phyloP scores from a whole-genome alignment of 306 rosid genomes.

The Fragaria ananassa region DNA sequence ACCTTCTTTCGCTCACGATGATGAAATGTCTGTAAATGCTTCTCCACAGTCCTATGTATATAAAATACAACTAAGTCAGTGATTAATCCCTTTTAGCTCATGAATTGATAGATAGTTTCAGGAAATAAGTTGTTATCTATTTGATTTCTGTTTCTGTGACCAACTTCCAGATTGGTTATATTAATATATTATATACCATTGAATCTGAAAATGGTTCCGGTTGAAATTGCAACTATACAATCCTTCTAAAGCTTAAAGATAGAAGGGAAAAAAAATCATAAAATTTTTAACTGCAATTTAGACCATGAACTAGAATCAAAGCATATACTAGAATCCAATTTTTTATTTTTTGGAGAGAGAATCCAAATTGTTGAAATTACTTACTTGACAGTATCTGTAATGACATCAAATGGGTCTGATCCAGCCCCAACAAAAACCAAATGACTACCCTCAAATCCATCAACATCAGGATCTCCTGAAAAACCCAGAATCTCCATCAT shows the following conservation, averaged over 20 bases:
- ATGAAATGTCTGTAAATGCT: slow-evolving; percentile 71
- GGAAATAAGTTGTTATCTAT: neutral
- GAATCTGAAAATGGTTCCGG: neutral
- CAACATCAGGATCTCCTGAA: slow-evolving; percentile 80
- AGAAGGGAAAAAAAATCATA: neutral
- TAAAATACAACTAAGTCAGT: slow-evolving; percentile 11
- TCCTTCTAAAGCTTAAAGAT: neutral
- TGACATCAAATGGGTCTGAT: slow-evolving; percentile 80
- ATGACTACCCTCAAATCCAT: slow-evolving; percentile 78
- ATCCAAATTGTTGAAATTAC: slow-evolving; percentile 18
- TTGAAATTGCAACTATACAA: neutral
- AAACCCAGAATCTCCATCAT: slow-evolving; percentile 11
- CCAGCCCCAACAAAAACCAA: slow-evolving; percentile 74
- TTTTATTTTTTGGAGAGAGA: too few species aligned
- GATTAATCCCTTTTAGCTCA: neutral
- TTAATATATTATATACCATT: neutral
- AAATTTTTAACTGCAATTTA: neutral
- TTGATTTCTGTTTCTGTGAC: neutral
- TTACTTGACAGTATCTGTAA: slow-evolving; percentile 76
- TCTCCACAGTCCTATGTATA: slow-evolving; percentile 64
- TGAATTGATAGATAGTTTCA: neutral
- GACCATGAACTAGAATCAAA: neutral
- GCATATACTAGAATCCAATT: neutral
- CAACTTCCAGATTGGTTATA: neutral
- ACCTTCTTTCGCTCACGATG: slow-evolving; percentile 90